Conservation (phyloP, 2,329 filamentous ascomycete species). For the Raffaelea arxii region DNA sequence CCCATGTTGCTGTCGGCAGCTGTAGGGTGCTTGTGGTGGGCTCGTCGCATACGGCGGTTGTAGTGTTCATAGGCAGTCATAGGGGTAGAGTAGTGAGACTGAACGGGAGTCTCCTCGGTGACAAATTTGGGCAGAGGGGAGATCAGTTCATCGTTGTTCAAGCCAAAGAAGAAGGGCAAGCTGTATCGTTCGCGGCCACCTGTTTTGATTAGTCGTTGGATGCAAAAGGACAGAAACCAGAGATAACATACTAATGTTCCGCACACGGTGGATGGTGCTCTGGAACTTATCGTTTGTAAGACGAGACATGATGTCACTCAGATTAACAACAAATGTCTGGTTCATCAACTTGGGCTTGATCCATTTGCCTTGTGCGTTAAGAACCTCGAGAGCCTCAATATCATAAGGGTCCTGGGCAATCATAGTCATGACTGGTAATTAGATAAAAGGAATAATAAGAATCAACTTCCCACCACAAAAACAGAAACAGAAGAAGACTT, state of each 20-base stretch:
- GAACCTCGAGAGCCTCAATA: slow-evolving; percentile 4
- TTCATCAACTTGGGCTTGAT: slow-evolving; percentile 3
- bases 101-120: not conserved
- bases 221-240: not conserved
- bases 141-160: slow-evolving; percentile 6
- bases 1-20: slow-evolving; percentile 1
- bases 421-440: slow-evolving; percentile 2
- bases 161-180: slow-evolving; percentile 3
- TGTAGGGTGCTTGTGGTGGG: slow-evolving; percentile 6
- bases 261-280: slow-evolving; percentile 7
- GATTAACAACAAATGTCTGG: slow-evolving; percentile 6
- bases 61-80: slow-evolving; percentile 6
- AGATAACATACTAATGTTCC: slow-evolving; percentile 2
- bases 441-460: too few species aligned
- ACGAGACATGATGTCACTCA: slow-evolving; percentile 6
- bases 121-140: slow-evolving; percentile 2
- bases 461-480: too few species aligned
- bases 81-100: not conserved
- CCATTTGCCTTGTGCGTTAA: slow-evolving; percentile 5
- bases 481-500: not conserved
- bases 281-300: slow-evolving; percentile 7
- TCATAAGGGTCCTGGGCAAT: slow-evolving; percentile 3
- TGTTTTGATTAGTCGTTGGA: not conserved
- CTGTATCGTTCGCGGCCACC: not conserved
- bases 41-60: slow-evolving; percentile 3